Evolutionary conservation across 83 land plant genomes (phyloP).

Genomic region (Picea abies): DNA sequence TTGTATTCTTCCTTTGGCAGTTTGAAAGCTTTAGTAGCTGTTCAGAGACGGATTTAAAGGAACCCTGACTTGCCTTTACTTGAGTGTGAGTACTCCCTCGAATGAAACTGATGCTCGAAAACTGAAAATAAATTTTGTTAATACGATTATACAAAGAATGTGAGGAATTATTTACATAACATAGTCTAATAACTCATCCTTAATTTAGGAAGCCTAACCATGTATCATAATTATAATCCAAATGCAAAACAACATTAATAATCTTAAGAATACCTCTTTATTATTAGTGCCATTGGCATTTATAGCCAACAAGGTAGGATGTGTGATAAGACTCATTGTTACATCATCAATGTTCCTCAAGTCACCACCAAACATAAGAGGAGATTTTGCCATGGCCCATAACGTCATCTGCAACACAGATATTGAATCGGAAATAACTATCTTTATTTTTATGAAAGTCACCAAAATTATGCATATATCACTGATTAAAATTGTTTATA

Average conservation of each 20-base stretch:
- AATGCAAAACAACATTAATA: neutral
- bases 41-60: neutral
- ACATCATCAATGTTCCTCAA: conserved; percentile 36
- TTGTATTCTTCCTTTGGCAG: conserved; percentile 8
- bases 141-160: neutral
- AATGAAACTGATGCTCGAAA: neutral
- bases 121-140: neutral
- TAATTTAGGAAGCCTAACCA: neutral
- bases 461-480: neutral
- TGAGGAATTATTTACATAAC: neutral
- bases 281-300: conserved; percentile 41
- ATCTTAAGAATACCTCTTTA: conserved; percentile 31
- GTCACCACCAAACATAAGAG: conserved; percentile 60
- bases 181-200: neutral
- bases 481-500: neutral
- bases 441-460: neutral
- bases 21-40: neutral
- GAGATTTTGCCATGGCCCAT: conserved; percentile 57
- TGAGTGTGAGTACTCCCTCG: neutral
- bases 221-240: neutral
- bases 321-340: conserved; percentile 44
- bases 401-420: conserved; percentile 36
- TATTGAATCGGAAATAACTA: neutral
- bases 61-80: neutral
- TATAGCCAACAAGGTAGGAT: conserved; percentile 38